Evolutionary conservation across 176 grass and related monocot species (phyloP), one percentile per base, ranked within the genome.

Genomic region (Zoysia japonica): DNA sequence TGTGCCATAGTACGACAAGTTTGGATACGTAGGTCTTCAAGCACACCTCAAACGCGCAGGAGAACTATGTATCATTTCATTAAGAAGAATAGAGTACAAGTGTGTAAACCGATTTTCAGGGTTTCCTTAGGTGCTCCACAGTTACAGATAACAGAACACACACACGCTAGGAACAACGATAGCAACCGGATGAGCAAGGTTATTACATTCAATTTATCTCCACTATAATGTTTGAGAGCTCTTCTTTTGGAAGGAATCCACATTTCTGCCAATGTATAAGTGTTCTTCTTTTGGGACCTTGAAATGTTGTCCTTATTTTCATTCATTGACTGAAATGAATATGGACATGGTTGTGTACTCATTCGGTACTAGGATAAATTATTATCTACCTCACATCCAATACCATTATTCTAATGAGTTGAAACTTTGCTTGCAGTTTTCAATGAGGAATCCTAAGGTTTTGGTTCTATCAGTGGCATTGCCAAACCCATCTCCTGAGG

Each of bases 401-500:
- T 66, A 65, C 76, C 39, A 73, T 70, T 76, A 76, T 66, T 36
- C 70, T 87, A 74, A 80, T 79, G 64, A 12, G 56, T 13, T 62
- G 60, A 40, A 43, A 12, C 13, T 84, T 83, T 43, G 61, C 2
- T 82, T 78, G 61, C 84, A 97, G 91, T 85, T 94, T 83, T 92
- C 96, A 63, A 95, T 83, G 88, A 91, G 88, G 79, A 95, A 99
- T 69, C 86, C 96, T 12, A 94, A 95, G 65, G 88, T 88, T 70
- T 78, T 93, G 92, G 69, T 93, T 77, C 80, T 99, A 46, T 99
- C 96, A 17, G 88, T 93, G 45, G 85, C 90, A 64, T 75, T 99
- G 67, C 96, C 92, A 47, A 80, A 89, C 7, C 86, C 96, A 1
- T 82, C 96, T 81, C 90, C 92, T 82, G 96, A 99, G 82, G 90